Base-by-base conservation (phyloP, 1,139 yeast genomes). In the Spencermartinsiella ligniputridi region DNA sequence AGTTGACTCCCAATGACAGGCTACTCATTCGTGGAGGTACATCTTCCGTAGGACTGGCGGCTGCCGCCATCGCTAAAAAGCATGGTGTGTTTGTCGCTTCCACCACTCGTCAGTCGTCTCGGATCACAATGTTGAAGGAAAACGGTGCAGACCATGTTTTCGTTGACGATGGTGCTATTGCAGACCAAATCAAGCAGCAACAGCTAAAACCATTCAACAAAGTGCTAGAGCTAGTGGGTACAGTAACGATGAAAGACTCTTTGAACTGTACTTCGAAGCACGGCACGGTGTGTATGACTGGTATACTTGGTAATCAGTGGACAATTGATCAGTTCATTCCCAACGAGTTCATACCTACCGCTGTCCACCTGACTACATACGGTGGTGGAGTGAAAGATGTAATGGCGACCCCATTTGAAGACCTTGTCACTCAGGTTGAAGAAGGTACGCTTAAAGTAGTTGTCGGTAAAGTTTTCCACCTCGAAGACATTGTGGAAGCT, bases 151-250 rank as follows among this genome's bases (percentile, higher is more conserved):
- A 30, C 17, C 8, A 30, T 8, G 34, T 30, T n/a, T 30, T 30
- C 34, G 17, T 30, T 30, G 34, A 30, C 17, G 34, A 30, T 12
- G 34, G 34, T 15, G 17, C 15, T 6, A 15, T 30, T 12, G 15
- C 34, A n/a, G 34, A 30, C 15, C 17, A n/a, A 13, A 15, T 30
- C 17, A n/a, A 13, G 12, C 34, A n/a, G 15, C 6, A 15, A n/a
- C 6, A 30, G 8, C n/a, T 15, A n/a, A 8, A 30, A 13, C 17
- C 12, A 13, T 30, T 30, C 17, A 8, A 30, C 15, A 30, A 30
- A 30, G 34, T 30, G 17, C 34, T 30, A 12, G 34, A 30, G 34
- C 34, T 30, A 13, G 34, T 30, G 8, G 34, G 34, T 15, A 30
- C 17, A n/a, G 17, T 15, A 30, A n/a, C 34, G 17, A 6, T 30